These are phyloP conservation scores for Plasmopara muralis DNA, from an alignment of 352 stramenopile species.

Conservation along the genomic window DNA sequence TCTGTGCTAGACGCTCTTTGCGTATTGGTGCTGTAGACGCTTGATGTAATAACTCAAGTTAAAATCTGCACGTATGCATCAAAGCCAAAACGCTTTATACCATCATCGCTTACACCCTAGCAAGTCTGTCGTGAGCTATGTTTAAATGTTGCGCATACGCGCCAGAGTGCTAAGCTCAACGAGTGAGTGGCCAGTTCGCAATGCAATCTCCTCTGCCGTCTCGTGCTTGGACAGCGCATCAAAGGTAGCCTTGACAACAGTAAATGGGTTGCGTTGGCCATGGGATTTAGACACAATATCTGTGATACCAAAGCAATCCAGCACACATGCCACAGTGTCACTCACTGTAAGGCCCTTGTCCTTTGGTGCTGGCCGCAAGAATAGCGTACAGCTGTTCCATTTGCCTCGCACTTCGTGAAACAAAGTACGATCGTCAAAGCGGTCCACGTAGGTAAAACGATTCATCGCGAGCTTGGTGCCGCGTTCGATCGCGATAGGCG, in stretches of 20 bases:
- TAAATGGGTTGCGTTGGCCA: constrained; percentile 92
- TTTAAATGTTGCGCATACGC: constrained; percentile 62
- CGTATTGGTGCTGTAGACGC: too few species aligned
- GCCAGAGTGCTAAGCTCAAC: constrained; percentile 75
- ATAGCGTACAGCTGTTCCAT: constrained; percentile 93
- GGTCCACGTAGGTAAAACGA: constrained; percentile 93
- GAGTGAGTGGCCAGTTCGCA: constrained; percentile 87
- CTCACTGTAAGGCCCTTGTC: constrained; percentile 73
- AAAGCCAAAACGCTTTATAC: constrained; percentile 13
- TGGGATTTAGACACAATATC: constrained; percentile 90
- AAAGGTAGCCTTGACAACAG: constrained; percentile 93
- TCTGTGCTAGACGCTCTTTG: too few species aligned
- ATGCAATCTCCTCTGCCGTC: constrained; percentile 89
- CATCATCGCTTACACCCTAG: constrained; percentile 15
- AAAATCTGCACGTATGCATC: not conserved
- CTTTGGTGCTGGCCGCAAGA: constrained; percentile 70
- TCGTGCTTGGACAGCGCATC: constrained; percentile 92
- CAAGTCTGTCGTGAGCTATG: constrained; percentile 5
- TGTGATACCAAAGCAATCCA: constrained; percentile 90
- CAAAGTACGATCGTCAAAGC: constrained; percentile 88
- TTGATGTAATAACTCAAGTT: too few species aligned
- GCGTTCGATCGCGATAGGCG: constrained; percentile 83
- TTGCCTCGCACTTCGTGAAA: constrained; percentile 90
- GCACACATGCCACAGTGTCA: constrained; percentile 74
- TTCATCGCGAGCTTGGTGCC: constrained; percentile 88